Evolutionary conservation across 176 grass and related monocot species (phyloP).

Genomic region (Eremochloa ophiuroides): DNA sequence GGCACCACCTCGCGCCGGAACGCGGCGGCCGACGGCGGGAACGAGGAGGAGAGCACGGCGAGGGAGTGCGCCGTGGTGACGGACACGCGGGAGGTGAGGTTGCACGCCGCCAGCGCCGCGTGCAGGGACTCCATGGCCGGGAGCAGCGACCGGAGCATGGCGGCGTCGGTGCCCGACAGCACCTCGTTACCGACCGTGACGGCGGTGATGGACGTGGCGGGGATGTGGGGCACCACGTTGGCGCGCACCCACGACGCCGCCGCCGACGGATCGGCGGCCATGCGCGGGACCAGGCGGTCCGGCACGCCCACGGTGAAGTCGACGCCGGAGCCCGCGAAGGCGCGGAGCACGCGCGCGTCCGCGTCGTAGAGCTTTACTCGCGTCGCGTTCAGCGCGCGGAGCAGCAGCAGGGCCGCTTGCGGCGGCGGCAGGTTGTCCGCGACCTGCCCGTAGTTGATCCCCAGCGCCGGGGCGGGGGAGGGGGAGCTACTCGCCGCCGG

Average conservation of each 20-base stretch:
- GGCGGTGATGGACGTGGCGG: conserved; percentile 46
- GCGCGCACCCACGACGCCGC: conserved; percentile 53
- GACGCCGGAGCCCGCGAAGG: conserved; percentile 58
- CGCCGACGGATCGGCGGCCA: conserved; percentile 42
- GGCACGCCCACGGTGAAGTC: conserved; percentile 84
- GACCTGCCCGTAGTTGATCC: conserved; percentile 87
- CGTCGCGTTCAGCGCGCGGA: conserved; percentile 48
- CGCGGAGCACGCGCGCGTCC: conserved; percentile 59
- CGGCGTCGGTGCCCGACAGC: conserved; percentile 45
- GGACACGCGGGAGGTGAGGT: conserved; percentile 42
- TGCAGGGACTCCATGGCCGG: conserved; percentile 71
- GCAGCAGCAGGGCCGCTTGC: conserved; percentile 32
- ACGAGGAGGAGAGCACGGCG: conserved; percentile 68
- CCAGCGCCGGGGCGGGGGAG: conserved; percentile 10
- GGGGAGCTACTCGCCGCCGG: background rate
- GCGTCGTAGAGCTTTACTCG: conserved; percentile 76
- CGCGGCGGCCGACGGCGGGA: conserved; percentile 58
- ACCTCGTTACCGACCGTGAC: conserved; percentile 96
- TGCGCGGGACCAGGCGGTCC: conserved; percentile 43
- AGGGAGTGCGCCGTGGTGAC: conserved; percentile 94
- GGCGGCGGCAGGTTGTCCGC: conserved; percentile 80
- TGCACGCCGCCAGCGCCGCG: conserved; percentile 42
- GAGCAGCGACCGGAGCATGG: conserved; percentile 57
- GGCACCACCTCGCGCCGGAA: conserved; percentile 63
- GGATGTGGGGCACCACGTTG: conserved; percentile 66